Evolutionary conservation across 805 yeast genomes (phyloP).

Genomic region (Ogataea pilisensis): DNA sequence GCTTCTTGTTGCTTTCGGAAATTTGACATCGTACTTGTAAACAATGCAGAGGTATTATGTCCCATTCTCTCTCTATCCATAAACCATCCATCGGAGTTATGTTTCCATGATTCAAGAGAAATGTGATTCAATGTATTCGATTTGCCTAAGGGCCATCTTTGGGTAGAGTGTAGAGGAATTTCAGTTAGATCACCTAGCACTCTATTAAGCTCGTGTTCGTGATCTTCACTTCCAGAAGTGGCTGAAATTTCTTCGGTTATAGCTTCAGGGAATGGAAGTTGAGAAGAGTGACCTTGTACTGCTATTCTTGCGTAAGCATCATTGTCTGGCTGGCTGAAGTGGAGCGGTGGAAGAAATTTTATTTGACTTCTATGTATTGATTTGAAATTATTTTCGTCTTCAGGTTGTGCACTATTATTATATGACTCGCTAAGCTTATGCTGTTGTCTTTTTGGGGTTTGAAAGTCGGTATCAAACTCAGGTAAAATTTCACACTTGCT

Average conservation of each 20-base stretch:
- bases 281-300: no score
- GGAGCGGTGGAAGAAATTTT: neutral
- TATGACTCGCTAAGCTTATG: neutral
- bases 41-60: conserved; percentile 4
- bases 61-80: conserved; percentile 20
- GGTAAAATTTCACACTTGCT: conserved; percentile 4
- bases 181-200: conserved; percentile 17
- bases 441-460: neutral
- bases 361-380: neutral
- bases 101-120: conserved; percentile 29
- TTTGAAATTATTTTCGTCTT: neutral
- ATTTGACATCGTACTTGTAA: conserved; percentile 4
- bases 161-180: conserved; percentile 17
- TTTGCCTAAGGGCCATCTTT: conserved; percentile 12
- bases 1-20: no score
- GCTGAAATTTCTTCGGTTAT: conserved; percentile 8
- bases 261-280: conserved; percentile 6
- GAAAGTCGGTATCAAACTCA: conserved; percentile 1
- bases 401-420: neutral
- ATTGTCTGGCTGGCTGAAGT: neutral
- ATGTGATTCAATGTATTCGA: conserved; percentile 17
- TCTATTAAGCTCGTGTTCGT: conserved; percentile 2
- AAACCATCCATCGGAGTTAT: conserved; percentile 20
- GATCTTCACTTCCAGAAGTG: neutral
- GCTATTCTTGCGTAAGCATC: neutral